Conservation (phyloP, 495 filamentous ascomycete genomes). For the Trichocladium uniseriatum region DNA sequence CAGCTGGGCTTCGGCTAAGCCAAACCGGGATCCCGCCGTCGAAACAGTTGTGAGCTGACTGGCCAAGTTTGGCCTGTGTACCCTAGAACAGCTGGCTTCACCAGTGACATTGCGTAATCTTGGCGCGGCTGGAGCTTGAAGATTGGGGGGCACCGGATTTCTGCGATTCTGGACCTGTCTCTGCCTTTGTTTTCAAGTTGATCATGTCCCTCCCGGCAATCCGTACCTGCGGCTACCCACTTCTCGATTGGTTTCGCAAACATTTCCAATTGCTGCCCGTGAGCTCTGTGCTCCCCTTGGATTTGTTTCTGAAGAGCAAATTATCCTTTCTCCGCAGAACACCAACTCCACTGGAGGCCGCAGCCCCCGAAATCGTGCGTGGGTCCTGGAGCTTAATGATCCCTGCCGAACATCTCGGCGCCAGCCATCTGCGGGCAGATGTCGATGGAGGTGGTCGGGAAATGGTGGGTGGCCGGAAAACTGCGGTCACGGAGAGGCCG, state of each 20-base stretch:
- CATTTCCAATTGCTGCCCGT: neutral
- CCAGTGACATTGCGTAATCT: slow-evolving; percentile 5
- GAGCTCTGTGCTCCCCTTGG: too few species aligned
- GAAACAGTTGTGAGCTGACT: slow-evolving; percentile 3
- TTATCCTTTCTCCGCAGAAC: too few species aligned
- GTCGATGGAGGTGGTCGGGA: too few species aligned
- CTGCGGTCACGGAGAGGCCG: neutral
- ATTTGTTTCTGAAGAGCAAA: too few species aligned
- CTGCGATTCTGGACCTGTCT: too few species aligned
- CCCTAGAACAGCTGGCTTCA: slow-evolving; percentile 8
- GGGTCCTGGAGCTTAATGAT: neutral
- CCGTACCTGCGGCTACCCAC: neutral
- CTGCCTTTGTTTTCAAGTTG: too few species aligned
- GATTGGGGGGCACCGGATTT: neutral
- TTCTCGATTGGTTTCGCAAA: neutral
- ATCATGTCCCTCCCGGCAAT: too few species aligned
- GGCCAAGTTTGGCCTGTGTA: neutral
- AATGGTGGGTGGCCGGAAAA: too few species aligned
- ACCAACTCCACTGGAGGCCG: slow-evolving; percentile 2
- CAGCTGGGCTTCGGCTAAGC: slow-evolving; percentile 1
- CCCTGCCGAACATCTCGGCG: slow-evolving; percentile 9
- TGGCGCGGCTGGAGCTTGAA: neutral
- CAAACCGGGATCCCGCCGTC: neutral
- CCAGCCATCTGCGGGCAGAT: neutral
- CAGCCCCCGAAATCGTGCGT: neutral